A percentile compares a stretch with the other conserved stretches of the same genome.
These are phyloP conservation scores for Aspergillus ellipticus DNA, from an alignment of 495 filamentous ascomycete genomes.

Conservation along the genomic window DNA sequence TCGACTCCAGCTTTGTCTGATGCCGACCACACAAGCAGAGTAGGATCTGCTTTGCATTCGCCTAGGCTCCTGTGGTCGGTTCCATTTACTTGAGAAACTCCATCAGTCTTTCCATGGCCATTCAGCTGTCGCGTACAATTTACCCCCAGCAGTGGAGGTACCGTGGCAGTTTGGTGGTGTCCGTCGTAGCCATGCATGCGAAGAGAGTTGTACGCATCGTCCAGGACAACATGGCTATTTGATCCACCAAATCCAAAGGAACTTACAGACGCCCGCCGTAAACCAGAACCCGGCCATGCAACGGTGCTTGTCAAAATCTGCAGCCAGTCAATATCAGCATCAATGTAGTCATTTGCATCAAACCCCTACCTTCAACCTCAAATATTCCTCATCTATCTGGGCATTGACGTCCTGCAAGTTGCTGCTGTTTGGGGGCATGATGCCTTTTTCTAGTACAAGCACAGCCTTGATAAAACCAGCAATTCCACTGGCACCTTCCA, in stretches of 20 bases:
- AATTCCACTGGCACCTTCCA: conserved; percentile 28
- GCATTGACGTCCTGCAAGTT: conserved; percentile 19
- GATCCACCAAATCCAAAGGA: conserved; percentile 1
- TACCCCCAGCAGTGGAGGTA: not conserved
- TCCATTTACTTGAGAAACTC: not conserved
- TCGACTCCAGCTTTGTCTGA: not conserved
- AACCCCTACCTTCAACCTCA: conserved; percentile 7
- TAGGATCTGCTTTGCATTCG: not conserved
- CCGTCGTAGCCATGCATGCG: not conserved
- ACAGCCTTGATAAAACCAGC: conserved; percentile 40
- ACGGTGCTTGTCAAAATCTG: not conserved
- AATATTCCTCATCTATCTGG: conserved; percentile 12
- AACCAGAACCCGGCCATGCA: not conserved
- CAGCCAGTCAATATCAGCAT: not conserved
- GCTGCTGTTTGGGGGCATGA: conserved; percentile 32
- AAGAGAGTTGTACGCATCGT: conserved; percentile 1
- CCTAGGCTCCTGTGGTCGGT: not conserved
- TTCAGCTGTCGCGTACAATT: not conserved
- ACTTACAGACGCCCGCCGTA: not conserved
- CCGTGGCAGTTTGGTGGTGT: not conserved
- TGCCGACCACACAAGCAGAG: not conserved
- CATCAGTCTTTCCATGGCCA: not conserved
- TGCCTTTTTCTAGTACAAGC: conserved; percentile 35
- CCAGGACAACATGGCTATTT: conserved; percentile 2
- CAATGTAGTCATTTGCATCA: not conserved